Evolutionary conservation across 768 basidiomycete species (phyloP), one percentile per base, ranked within the genome.

Genomic region (Pisolithus sp.): DNA sequence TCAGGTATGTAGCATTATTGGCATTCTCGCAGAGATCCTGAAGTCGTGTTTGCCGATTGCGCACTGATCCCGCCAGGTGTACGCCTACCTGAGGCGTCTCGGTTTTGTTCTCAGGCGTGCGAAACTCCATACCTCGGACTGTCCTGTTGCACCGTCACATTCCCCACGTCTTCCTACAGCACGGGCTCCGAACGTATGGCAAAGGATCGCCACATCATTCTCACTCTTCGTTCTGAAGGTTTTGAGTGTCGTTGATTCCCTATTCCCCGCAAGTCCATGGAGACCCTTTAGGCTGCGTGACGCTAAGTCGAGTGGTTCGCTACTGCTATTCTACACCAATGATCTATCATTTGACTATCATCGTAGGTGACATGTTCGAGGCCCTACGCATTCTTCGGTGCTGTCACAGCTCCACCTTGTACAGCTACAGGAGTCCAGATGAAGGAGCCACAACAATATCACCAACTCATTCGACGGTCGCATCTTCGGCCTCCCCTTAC

Each of bases 91-190:
- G 30, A 92, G 86, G 61, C 83, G 96, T 17, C 73, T 98, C 37
- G 96, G 96, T 13, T 99, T 96, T 68, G 77, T 83, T 10, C 81
- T 98, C 9, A 89, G 82, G 39, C 80, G 96, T n/a, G 74, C 90
- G 0, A 72, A 76, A 5, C 77, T 81, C 5, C 86, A 84, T 5
- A 74, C 74, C 6, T 51, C 71, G 1, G 72, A 73, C 15, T 87
- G 85, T 59, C 76, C 80, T 3, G 54, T 62, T 6, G 75, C 85
- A 31, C 68, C 77, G 3, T 69, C 76, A 0, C 57, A 40, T 8
- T 17, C 17, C 61, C 46, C 53, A 59, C 30, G 30, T 52, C 46
- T 26, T 26, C 26, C 50, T 20, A 39, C 54, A 26, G 53, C 51
- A 23, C 45, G 49, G 37, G 42, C 44, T 18, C 46, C 30, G 7